Evolutionary conservation across 1,284 basidiomycete genomes (phyloP).

Genomic region (Ustilago tritici): DNA sequence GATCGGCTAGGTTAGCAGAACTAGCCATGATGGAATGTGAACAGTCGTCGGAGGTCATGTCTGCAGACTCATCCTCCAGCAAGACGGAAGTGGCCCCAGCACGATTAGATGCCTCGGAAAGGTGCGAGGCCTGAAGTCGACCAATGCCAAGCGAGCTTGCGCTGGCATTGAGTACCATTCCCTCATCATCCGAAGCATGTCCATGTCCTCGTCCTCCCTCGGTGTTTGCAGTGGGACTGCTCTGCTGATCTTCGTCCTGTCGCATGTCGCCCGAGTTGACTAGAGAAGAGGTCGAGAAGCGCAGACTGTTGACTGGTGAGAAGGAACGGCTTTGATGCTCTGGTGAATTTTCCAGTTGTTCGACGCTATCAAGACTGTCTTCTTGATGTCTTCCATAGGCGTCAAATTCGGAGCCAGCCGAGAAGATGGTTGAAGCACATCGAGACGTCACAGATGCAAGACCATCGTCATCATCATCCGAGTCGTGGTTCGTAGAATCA

Average conservation of each 20-base stretch:
- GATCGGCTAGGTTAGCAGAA: constrained; percentile 53
- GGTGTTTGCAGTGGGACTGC: background rate
- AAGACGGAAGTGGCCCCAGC: background rate
- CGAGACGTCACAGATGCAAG: constrained; percentile 7
- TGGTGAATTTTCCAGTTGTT: background rate
- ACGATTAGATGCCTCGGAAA: background rate
- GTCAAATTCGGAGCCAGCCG: constrained; percentile 50
- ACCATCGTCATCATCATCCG: constrained; percentile 31
- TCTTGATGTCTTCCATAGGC: constrained; percentile 19
- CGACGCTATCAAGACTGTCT: background rate
- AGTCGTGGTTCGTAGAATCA: constrained; percentile 3
- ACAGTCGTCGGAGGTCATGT: constrained; percentile 12
- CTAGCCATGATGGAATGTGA: constrained; percentile 44
- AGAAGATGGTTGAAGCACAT: constrained; percentile 57
- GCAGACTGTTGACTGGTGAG: constrained; percentile 14
- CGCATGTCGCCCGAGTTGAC: constrained; percentile 9
- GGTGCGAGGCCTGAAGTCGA: constrained; percentile 24
- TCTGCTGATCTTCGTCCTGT: background rate
- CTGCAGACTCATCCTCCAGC: background rate
- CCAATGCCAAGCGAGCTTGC: constrained; percentile 47
- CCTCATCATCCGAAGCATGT: background rate
- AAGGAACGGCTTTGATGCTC: background rate
- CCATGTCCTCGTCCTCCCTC: background rate
- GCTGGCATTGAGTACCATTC: constrained; percentile 22
- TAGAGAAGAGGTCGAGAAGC: constrained; percentile 28